phyloP scores from a whole-genome alignment of 441 rosid species.

The Jatropha multifida region DNA sequence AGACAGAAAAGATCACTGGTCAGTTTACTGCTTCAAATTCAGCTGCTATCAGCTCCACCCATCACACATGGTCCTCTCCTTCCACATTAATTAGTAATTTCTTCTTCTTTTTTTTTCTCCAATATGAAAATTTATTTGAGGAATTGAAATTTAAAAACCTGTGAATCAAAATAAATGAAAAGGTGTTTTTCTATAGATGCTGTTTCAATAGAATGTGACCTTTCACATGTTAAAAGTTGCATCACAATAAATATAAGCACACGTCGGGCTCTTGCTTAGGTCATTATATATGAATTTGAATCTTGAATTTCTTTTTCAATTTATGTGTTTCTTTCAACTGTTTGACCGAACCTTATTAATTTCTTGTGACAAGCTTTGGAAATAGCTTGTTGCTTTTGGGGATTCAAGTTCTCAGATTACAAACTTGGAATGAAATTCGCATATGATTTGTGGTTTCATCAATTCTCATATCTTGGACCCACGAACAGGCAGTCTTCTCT shows the following conservation, averaged over 20 bases:
- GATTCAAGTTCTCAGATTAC: neutral
- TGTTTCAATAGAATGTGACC: slow-evolving; percentile 22
- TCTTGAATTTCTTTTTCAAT: neutral
- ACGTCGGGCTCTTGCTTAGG: slow-evolving; percentile 20
- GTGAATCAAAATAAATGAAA: neutral
- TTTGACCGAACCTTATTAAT: slow-evolving; percentile 9
- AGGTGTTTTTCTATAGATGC: neutral
- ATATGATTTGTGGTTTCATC: no score
- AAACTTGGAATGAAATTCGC: no score
- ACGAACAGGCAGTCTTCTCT: no score
- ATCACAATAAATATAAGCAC: slow-evolving; percentile 23
- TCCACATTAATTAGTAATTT: slow-evolving; percentile 13
- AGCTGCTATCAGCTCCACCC: slow-evolving; percentile 32
- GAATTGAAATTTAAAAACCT: neutral
- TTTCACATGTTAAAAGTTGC: slow-evolving; percentile 23
- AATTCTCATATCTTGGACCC: no score
- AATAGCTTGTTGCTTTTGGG: neutral
- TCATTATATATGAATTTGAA: slow-evolving; percentile 7
- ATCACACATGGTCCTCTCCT: slow-evolving; percentile 24
- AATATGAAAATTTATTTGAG: neutral
- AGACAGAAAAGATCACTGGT: slow-evolving; percentile 25
- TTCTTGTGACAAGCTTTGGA: slow-evolving; percentile 4
- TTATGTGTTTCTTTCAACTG: neutral
- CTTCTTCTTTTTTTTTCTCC: neutral
- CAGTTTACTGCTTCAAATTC: slow-evolving; percentile 28